Evolutionary conservation across 257 asterid genomes (phyloP), one percentile per base, ranked within the genome.

Genomic region (Solanum piurae): DNA sequence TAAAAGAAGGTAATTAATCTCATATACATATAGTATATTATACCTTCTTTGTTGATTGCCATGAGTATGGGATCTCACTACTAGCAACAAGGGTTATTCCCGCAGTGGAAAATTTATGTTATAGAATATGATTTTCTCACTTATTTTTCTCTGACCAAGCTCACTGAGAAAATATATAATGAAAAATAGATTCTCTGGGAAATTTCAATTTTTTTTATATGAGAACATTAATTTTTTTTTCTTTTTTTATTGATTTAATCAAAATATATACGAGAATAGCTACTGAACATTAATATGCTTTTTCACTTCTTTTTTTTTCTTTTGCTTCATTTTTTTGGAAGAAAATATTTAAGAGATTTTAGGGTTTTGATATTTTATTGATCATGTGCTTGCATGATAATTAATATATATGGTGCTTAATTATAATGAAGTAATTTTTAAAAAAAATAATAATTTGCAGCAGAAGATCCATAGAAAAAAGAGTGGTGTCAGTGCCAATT

Each of bases 401-500:
- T 58, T 44, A 31, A n/a, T 71, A 34, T 49, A 25, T 2, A 52
- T 5, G 21, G 23, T 71, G 49, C 1, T 49, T 10, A 73, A 20
- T 69, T 71, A 37, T 37, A 37, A 37, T 37, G 40, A 9, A 37
- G 9, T 37, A 37, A 37, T 37, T 37, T 37, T 37, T 33, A 33
- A 49, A 40, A 84, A 34, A 68, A 27, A 5, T 72, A 42, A 83
- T 66, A 83, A 73, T 36, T 36, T 91, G 62, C 93, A 95, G 98
- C 91, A 90, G 94, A 91, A 89, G 96, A 90, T 93, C 95, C 55
- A 77, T 91, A 82, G 92, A 93, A 89, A 97, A 97, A 87, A 90
- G 95, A 90, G 98, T 96, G 83, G 92, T 97, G 85, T 92, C 95
- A 4, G 94, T 97, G 89, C 94, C 98, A 18, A 92, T 97, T 85